Percentiles rank a stretch among this genome's conserved stretches.
Conservation (phyloP, 148 eudicot genomes). For the Fagopyrum esculentum region DNA sequence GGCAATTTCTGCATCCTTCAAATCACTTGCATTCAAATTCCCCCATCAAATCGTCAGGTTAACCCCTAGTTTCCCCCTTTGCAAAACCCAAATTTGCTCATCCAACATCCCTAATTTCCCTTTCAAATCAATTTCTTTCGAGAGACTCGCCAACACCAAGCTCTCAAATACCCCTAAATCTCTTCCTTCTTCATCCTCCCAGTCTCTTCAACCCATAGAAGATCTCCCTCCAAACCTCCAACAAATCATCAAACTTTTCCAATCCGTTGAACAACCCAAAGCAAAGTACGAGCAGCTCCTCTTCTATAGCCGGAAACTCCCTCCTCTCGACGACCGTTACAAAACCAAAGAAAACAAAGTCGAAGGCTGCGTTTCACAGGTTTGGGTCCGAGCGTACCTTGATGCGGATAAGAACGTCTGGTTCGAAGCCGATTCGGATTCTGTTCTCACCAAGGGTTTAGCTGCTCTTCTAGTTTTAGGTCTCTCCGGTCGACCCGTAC, state of each 20-base stretch:
- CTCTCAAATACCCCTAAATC: neutral
- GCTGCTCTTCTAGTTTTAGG: constrained; percentile 87
- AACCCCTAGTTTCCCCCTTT: constrained; percentile 24
- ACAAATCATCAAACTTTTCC: constrained; percentile 73
- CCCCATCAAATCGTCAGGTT: constrained; percentile 26
- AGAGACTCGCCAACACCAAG: constrained; percentile 21
- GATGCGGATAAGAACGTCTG: constrained; percentile 40
- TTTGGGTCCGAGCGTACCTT: constrained; percentile 79
- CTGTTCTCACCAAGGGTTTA: constrained; percentile 72
- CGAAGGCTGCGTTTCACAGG: constrained; percentile 92
- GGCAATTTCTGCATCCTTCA: constrained; percentile 17
- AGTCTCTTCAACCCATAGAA: constrained; percentile 45
- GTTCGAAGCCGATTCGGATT: constrained; percentile 85
- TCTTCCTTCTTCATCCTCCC: constrained; percentile 24
- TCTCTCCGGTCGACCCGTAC: constrained; percentile 62
- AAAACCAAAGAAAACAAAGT: constrained; percentile 72
- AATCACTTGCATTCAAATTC: constrained; percentile 25
- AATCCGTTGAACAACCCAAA: constrained; percentile 54
- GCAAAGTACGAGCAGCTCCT: constrained; percentile 81
- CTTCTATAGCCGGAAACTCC: constrained; percentile 58
- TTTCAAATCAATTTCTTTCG: constrained; percentile 51
- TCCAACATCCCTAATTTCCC: constrained; percentile 17
- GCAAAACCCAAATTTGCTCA: constrained; percentile 23
- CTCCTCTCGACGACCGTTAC: constrained; percentile 42
- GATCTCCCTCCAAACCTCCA: constrained; percentile 84